Evolutionary conservation across 192 early-diverging fungal species (phyloP).

Genomic region (Backusella morwellensis): DNA sequence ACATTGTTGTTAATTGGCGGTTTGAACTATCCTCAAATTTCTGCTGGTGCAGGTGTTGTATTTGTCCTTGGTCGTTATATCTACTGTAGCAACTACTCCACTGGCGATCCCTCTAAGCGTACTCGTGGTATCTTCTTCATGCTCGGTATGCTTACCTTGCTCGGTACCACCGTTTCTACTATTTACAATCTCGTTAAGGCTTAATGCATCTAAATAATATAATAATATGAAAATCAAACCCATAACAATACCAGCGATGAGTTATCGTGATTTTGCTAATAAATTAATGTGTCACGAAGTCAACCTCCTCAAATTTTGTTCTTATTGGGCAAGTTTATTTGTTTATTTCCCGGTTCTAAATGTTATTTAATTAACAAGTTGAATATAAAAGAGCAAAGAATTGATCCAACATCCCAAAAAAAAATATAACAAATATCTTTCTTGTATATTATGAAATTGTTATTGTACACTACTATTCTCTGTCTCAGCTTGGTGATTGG

Average conservation of each 20-base stretch:
- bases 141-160: conserved; percentile 50
- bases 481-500: not conserved
- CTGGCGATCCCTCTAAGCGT: conserved; percentile 64
- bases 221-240: not conserved
- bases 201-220: conserved; percentile 2
- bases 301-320: not conserved
- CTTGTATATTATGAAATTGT: not conserved
- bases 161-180: conserved; percentile 42
- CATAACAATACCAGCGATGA: not conserved
- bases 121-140: conserved; percentile 43
- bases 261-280: not conserved
- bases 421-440: not conserved
- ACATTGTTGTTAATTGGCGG: conserved; percentile 51
- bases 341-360: not conserved
- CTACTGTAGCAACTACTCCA: conserved; percentile 54
- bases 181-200: conserved; percentile 36
- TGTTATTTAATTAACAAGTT: not conserved
- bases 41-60: conserved; percentile 52
- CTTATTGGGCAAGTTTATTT: not conserved
- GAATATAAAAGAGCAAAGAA: not conserved
- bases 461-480: not conserved
- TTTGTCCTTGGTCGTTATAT: conserved; percentile 47
- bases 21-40: conserved; percentile 49
- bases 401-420: not conserved
- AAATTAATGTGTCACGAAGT: not conserved